Percentiles rank a stretch among this genome's conserved stretches.
Evolutionary conservation across 2,329 filamentous ascomycete genomes (phyloP).

Genomic region (Venturia oleaginea): DNA sequence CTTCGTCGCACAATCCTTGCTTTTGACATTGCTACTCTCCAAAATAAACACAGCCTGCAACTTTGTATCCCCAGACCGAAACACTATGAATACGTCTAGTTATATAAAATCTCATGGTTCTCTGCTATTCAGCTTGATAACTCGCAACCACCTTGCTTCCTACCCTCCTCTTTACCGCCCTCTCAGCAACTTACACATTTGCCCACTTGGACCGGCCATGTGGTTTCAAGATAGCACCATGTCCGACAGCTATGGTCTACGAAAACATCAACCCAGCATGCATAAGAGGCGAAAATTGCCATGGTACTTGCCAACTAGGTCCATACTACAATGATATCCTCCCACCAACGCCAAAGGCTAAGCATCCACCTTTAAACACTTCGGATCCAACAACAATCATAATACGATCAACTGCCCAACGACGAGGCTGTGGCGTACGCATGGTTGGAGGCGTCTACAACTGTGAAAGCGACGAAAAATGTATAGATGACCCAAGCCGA

Average conservation of each 20-base stretch:
- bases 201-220: neutral
- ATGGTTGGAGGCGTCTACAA: neutral
- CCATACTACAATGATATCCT: too few species aligned
- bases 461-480: slow-evolving; percentile 17
- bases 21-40: too few species aligned
- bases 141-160: neutral
- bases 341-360: neutral
- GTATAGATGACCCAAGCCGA: slow-evolving; percentile 25
- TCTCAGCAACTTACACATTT: neutral
- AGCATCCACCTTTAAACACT: neutral
- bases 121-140: neutral
- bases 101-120: too few species aligned
- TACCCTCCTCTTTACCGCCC: neutral
- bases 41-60: too few species aligned
- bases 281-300: slow-evolving; percentile 5
- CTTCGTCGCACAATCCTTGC: too few species aligned
- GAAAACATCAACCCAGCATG: neutral
- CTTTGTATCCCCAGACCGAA: too few species aligned
- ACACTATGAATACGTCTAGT: too few species aligned
- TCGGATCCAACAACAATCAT: neutral
- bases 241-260: neutral
- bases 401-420: neutral
- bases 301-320: neutral
- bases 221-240: slow-evolving; percentile 5
- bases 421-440: neutral